Evolutionary conservation across 106 monocot genomes (phyloP).

Genomic region (Allium cepa): DNA sequence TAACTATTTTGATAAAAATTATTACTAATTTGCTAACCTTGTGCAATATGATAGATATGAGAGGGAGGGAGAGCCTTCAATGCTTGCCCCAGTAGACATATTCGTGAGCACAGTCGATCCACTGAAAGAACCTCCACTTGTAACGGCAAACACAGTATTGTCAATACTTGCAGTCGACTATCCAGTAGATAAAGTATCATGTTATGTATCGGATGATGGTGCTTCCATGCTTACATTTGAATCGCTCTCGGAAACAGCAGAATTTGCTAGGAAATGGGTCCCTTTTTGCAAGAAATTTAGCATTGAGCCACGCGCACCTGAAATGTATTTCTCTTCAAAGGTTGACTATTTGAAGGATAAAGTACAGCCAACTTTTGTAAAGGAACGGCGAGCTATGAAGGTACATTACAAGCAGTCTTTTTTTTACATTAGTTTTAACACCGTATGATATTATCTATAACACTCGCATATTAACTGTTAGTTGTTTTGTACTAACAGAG

Average conservation of each 20-base stretch:
- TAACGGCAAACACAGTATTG: slow-evolving; percentile 93
- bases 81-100: slow-evolving; percentile 71
- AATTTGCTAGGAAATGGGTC: slow-evolving; percentile 92
- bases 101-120: slow-evolving; percentile 98
- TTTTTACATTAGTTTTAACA: background rate
- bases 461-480: background rate
- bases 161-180: slow-evolving; percentile 93
- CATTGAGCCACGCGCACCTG: slow-evolving; percentile 91
- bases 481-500: slow-evolving; percentile 39
- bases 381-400: slow-evolving; percentile 98
- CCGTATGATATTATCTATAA: no score
- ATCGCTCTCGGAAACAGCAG: slow-evolving; percentile 84
- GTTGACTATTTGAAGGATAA: slow-evolving; percentile 96
- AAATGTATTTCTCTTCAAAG: slow-evolving; percentile 90
- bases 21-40: background rate
- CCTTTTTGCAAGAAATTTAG: slow-evolving; percentile 95
- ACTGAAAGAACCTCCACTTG: slow-evolving; percentile 88
- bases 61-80: slow-evolving; percentile 78
- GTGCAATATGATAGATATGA: slow-evolving; percentile 43
- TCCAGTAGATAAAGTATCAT: slow-evolving; percentile 92
- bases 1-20: no score
- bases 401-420: slow-evolving; percentile 7
- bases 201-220: slow-evolving; percentile 97
- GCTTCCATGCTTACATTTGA: slow-evolving; percentile 97
- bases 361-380: slow-evolving; percentile 83